These are phyloP conservation scores for Mycena indigotica DNA, from an alignment of 768 basidiomycete species.

Conservation along the genomic window DNA sequence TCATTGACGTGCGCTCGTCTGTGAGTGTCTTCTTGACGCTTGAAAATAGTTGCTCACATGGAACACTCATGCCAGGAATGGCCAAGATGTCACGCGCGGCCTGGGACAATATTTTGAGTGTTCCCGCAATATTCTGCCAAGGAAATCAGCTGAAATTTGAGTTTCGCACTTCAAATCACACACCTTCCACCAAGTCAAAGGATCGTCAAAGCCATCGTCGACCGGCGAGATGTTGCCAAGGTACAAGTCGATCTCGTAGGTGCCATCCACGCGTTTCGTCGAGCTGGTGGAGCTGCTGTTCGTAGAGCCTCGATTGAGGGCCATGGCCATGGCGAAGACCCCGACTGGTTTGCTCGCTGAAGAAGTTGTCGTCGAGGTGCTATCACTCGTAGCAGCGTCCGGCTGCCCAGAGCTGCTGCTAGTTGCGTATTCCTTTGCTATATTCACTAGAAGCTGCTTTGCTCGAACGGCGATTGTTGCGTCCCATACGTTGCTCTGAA, in stretches of 20 bases:
- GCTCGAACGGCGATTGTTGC: constrained; percentile 1
- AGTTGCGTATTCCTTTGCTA: constrained; percentile 5
- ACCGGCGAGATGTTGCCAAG: constrained; percentile 9
- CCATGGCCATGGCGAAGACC: constrained; percentile 11
- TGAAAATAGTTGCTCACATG: constrained; percentile 24
- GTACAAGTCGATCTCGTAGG: constrained; percentile 8
- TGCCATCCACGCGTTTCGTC: too few relatives aligned
- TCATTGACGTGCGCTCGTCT: constrained; percentile 20
- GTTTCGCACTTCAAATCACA: neutral
- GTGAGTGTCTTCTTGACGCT: constrained; percentile 17
- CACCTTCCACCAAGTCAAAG: constrained; percentile 8
- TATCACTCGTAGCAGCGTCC: too few relatives aligned
- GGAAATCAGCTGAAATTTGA: neutral
- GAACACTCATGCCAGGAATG: constrained; percentile 25
- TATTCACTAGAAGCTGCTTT: constrained; percentile 1
- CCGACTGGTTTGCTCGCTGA: neutral
- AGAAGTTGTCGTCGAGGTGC: neutral
- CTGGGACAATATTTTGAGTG: constrained; percentile 7
- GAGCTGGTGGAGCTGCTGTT: too few relatives aligned
- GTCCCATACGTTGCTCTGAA: constrained; percentile 14
- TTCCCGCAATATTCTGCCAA: neutral
- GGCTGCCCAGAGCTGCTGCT: too few relatives aligned
- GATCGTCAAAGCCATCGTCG: constrained; percentile 2
- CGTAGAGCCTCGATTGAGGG: neutral
- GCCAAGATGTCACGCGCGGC: constrained; percentile 24